Percentiles rank a stretch among this genome's conserved stretches.
These are phyloP conservation scores for Lepidium campestre DNA, from an alignment of 441 rosid species.

Conservation along the genomic window DNA sequence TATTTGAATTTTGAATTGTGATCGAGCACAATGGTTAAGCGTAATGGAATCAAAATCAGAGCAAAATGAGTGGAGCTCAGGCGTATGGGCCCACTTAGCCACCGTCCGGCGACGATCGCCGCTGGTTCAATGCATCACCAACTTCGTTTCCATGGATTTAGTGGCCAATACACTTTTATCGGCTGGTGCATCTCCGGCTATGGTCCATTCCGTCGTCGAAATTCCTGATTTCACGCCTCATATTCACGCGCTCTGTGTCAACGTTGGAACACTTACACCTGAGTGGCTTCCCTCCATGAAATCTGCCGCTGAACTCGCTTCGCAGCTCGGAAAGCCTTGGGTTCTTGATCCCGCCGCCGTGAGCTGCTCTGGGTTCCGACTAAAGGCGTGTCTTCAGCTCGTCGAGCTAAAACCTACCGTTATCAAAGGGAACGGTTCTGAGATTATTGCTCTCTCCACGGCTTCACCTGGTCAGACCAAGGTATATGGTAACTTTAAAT, in stretches of 20 bases:
- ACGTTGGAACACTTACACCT: slow-evolving; percentile 71
- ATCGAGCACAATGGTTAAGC: not conserved
- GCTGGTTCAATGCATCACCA: slow-evolving; percentile 85
- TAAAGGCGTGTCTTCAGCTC: slow-evolving; percentile 70
- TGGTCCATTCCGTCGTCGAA: slow-evolving; percentile 68
- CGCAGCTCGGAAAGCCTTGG: slow-evolving; percentile 57
- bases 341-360: slow-evolving; percentile 91
- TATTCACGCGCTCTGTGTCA: slow-evolving; percentile 55
- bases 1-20: slow-evolving; percentile 2
- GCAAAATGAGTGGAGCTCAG: slow-evolving; percentile 37
- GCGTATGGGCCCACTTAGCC: slow-evolving; percentile 47
- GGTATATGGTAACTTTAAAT: slow-evolving; percentile 32
- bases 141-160: slow-evolving; percentile 87
- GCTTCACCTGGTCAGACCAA: slow-evolving; percentile 56
- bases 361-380: slow-evolving; percentile 61
- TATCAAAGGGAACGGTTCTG: slow-evolving; percentile 83
- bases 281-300: slow-evolving; percentile 78
- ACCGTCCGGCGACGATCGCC: slow-evolving; percentile 54
- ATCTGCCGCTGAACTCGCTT: slow-evolving; percentile 47
- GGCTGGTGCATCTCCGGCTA: slow-evolving; percentile 93
- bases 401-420: slow-evolving; percentile 56
- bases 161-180: slow-evolving; percentile 80
- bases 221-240: slow-evolving; percentile 80
- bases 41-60: slow-evolving; percentile 19
- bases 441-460: slow-evolving; percentile 59